Conservation (phyloP, 805 yeast genomes). For the Kodamaea restingae region DNA sequence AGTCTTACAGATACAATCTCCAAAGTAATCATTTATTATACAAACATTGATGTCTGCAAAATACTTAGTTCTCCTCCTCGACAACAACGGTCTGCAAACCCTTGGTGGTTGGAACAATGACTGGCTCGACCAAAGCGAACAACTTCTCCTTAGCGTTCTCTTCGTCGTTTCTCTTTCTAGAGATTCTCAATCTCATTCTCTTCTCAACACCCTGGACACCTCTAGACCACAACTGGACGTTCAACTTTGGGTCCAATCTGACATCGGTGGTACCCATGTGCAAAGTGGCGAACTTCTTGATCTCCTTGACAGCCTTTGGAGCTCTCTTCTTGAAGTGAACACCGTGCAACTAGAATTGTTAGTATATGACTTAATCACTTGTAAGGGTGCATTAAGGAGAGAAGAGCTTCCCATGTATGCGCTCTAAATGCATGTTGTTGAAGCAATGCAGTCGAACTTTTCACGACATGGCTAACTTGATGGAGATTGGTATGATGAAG, state of each 20-base stretch:
- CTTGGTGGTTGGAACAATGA: slow-evolving; percentile 89
- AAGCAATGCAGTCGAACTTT: too few species aligned
- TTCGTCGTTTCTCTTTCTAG: slow-evolving; percentile 99
- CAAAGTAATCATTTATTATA: slow-evolving; percentile 12
- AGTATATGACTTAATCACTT: slow-evolving; percentile 27
- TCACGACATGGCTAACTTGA: too few species aligned
- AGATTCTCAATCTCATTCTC: slow-evolving; percentile 98
- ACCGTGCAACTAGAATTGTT: slow-evolving; percentile 80
- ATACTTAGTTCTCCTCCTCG: slow-evolving; percentile 54
- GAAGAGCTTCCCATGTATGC: too few species aligned
- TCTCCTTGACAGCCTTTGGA: slow-evolving; percentile 99
- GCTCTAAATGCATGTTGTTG: too few species aligned
- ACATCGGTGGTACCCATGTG: slow-evolving; percentile 99
- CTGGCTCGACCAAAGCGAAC: slow-evolving; percentile 97
- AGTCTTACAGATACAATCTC: neutral
- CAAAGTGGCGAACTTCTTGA: slow-evolving; percentile 95
- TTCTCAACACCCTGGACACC: slow-evolving; percentile 98
- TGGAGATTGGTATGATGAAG: too few species aligned
- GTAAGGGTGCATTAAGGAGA: neutral
- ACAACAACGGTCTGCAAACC: slow-evolving; percentile 98
- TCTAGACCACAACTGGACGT: slow-evolving; percentile 98
- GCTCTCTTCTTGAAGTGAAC: slow-evolving; percentile 99
- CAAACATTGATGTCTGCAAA: slow-evolving; percentile 13
- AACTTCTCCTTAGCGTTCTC: slow-evolving; percentile 98
- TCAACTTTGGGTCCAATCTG: slow-evolving; percentile 97